Conservation (phyloP, 2,329 filamentous ascomycete species). For the Lachnellula arida region DNA sequence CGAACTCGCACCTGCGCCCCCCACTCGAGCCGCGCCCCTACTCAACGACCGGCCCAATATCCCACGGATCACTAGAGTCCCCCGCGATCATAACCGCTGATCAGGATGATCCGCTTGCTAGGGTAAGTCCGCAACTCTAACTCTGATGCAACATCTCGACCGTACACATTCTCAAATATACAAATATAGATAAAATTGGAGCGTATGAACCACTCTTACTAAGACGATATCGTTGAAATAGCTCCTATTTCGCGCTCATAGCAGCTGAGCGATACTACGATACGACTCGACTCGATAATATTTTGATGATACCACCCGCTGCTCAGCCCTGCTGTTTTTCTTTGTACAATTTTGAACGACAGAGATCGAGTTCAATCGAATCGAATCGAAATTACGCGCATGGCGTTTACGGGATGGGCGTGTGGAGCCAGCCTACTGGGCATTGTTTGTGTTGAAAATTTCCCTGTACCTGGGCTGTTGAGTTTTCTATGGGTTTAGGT, state of each 20-base stretch:
- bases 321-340: too few relatives aligned
- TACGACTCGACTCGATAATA: not conserved
- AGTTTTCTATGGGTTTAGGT: too few relatives aligned
- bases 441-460: too few relatives aligned
- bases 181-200: too few relatives aligned
- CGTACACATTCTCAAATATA: not conserved
- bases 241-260: constrained; percentile 34
- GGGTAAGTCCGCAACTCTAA: constrained; percentile 23
- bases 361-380: too few relatives aligned
- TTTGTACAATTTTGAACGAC: too few relatives aligned
- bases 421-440: too few relatives aligned
- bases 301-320: too few relatives aligned
- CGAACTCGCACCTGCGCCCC: constrained; percentile 38
- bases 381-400: too few relatives aligned
- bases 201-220: constrained; percentile 9
- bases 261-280: constrained; percentile 17
- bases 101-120: constrained; percentile 46
- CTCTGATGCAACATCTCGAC: not conserved
- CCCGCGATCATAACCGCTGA: constrained; percentile 57
- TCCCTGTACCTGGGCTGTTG: too few relatives aligned
- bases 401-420: too few relatives aligned
- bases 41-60: constrained; percentile 61
- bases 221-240: constrained; percentile 14
- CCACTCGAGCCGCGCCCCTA: constrained; percentile 58
- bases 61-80: constrained; percentile 53